Base-by-base conservation (phyloP, 495 filamentous ascomycete species). In the Xylaria curta region DNA sequence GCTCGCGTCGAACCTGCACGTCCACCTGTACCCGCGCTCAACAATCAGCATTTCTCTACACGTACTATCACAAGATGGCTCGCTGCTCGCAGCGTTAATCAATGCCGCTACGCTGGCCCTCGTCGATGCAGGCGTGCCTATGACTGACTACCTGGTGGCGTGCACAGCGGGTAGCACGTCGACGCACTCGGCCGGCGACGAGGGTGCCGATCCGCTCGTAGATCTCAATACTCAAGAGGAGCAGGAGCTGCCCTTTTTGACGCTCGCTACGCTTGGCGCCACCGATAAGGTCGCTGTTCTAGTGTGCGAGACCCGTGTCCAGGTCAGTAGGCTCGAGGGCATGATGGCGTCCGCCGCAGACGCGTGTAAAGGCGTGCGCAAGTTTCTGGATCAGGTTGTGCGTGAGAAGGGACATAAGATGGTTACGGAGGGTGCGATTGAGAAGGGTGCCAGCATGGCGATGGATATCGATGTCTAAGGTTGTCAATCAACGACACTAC, bases 81-180 rank as follows among this genome's bases (percentile, higher is more conserved):
- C 93, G 3, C 85, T 99, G 0, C 91, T 99, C 36, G 94, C 97
- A 0, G 89, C 94, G 0, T 93, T 93, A 21, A 85, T 98, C 74
- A 99, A 99, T 75, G 97, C 96, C 12, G 90, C 92, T 0, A 98
- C 95, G 0, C 88, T 99, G 15, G 96, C 97, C 0, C 89, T 97
- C 26, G 90, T 98, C 60, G 96, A 98, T 78, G 97, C 97, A 3
- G 96, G 96, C 38, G 89, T 99, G 33, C 96, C 97, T 46, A 98
- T 98, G 94, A 86, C 87, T 3, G 94, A 96, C 76, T 95, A 97
- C 76, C 86, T 98, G 0, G 88, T 87, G n/a, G 94, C 94, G 13
- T 97, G 93, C 80, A 97, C 94, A 12, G 90, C 92, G 0, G 96
- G 94, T 19, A 91, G 91, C 74, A 94, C 92, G 13, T 87, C 85